These are phyloP conservation scores for Salix arbutifolia DNA, from an alignment of 345 rosid species.

Conservation along the genomic window DNA sequence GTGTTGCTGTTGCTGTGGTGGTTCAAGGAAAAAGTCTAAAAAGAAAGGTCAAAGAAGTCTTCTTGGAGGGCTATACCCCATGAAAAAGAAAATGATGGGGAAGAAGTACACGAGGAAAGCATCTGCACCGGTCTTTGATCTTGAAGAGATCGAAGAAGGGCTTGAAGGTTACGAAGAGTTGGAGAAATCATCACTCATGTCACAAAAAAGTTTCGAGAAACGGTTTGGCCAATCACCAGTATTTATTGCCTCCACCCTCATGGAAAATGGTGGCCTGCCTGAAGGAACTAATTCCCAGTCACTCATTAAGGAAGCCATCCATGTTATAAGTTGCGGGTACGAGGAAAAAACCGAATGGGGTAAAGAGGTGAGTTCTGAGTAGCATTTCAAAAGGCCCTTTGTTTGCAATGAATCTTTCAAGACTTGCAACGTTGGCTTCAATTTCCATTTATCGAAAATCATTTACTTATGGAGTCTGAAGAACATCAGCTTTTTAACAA, in stretches of 20 bases:
- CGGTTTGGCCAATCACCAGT: conserved; percentile 89
- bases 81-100: conserved; percentile 68
- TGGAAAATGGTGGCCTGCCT: conserved; percentile 94
- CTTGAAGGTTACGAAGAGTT: conserved; percentile 91
- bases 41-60: conserved; percentile 58
- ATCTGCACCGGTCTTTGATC: conserved; percentile 52
- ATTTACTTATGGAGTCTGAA: no score
- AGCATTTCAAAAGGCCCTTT: not conserved
- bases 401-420: no score
- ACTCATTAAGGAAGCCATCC: conserved; percentile 88
- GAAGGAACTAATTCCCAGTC: conserved; percentile 75
- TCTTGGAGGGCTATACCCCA: conserved; percentile 48
- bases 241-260: conserved; percentile 83
- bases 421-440: not conserved
- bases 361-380: conserved; percentile 59
- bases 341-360: conserved; percentile 99
- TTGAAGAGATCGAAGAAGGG: conserved; percentile 98
- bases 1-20: conserved; percentile 88
- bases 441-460: not conserved
- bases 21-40: conserved; percentile 75
- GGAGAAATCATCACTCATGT: conserved; percentile 90
- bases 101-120: conserved; percentile 65
- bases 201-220: conserved; percentile 93
- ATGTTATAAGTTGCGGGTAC: conserved; percentile 87
- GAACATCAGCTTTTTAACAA: no score